Evolutionary conservation across 1,284 basidiomycete genomes (phyloP).

Genomic region (Fomitiporia mediterranea): DNA sequence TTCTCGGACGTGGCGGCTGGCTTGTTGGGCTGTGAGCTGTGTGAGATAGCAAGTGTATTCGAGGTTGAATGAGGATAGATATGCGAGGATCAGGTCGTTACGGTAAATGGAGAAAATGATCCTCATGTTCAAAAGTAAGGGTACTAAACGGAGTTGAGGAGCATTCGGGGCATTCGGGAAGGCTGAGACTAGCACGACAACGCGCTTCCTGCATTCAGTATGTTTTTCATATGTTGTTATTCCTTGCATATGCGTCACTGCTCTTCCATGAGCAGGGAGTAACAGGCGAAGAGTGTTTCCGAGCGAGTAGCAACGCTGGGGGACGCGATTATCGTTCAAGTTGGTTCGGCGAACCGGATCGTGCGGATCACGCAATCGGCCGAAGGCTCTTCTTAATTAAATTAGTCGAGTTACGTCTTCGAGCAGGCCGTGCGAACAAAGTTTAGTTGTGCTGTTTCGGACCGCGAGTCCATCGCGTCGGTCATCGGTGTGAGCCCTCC

Average conservation of each 20-base stretch:
- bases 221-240: not conserved
- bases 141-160: too few relatives aligned
- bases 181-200: too few relatives aligned
- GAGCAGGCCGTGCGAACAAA: not conserved
- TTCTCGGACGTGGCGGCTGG: too few relatives aligned
- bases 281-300: not conserved
- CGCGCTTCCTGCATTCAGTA: too few relatives aligned
- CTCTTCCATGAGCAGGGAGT: not conserved
- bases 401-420: not conserved
- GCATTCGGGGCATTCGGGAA: too few relatives aligned
- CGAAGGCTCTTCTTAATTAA: not conserved
- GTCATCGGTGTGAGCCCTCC: not conserved
- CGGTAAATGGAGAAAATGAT: too few relatives aligned
- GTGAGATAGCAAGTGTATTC: not conserved
- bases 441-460: not conserved
- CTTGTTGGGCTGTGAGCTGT: not conserved
- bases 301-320: too few relatives aligned
- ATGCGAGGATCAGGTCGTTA: not conserved
- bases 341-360: not conserved
- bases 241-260: not conserved
- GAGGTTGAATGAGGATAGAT: not conserved
- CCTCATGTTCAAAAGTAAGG: too few relatives aligned
- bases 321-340: too few relatives aligned
- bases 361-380: not conserved
- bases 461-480: not conserved